Evolutionary conservation across 2,329 filamentous ascomycete species (phyloP), one percentile per base, ranked within the genome.

Genomic region (Phaeosphaeria sp.): DNA sequence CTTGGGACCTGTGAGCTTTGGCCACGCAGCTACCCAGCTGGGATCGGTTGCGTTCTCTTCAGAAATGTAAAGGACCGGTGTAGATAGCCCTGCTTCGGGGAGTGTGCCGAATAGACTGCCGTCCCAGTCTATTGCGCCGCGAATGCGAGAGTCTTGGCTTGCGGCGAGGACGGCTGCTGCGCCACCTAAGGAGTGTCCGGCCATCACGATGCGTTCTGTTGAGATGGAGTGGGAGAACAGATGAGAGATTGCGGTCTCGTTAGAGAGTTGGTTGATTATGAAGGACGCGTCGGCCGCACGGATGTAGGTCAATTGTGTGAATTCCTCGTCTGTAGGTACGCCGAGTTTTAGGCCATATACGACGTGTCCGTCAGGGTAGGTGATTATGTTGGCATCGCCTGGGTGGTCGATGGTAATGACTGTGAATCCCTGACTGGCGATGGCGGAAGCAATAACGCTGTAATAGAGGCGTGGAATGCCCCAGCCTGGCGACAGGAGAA

Each of bases 391-490:
- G 0, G 79, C 73, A 36, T 84, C 82, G 51, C 79, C 80, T 0
- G 82, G 76, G 52, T 84, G 82, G 55, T 84, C 83, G 25, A 85
- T 73, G 1, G 81, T 75, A 43, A 83, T 72, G 6, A 84, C 80
- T 1, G 77, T 73, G 55, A 79, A 82, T 1, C 82, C 83, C 9
- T 77, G 69, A 47, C 79, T 81, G 0, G 83, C 81, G 3, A 85
- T 72, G 1, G 81, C 77, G 5, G 77, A 75, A 7, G 81, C 79
- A 62, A 80, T 71, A 11, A 74, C 74, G 9, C 69, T 77, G 58
- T 84, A 80, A 2, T 80, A 56, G 1, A 80, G 66, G 1, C 82
- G 75, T 0, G 80, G 75, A 22, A 74, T 71, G 3, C 77, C 74
- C 43, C 76, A 73, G 5, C 81, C 83, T 2, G 82, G 77, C 0